These are phyloP conservation scores for Boletus patriciae DNA, from an alignment of 768 basidiomycete species.

Conservation along the genomic window DNA sequence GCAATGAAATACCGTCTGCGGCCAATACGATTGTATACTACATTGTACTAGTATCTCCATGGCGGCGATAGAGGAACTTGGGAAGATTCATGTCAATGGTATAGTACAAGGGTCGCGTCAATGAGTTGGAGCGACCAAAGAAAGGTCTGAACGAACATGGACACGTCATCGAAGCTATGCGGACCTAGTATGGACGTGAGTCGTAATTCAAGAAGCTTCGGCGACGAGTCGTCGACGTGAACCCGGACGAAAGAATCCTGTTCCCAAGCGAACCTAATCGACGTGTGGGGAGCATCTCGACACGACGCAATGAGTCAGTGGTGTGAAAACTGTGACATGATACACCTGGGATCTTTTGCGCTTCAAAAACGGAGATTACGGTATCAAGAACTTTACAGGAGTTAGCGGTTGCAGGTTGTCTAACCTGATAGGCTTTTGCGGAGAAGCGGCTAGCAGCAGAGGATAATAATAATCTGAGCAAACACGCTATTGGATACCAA, in stretches of 20 bases:
- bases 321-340: constrained; percentile 11
- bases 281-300: constrained; percentile 11
- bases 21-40: constrained; percentile 1
- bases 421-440: constrained; percentile 38
- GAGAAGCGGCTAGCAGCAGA: constrained; percentile 21
- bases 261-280: constrained; percentile 9
- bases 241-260: not conserved
- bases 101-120: constrained; percentile 19
- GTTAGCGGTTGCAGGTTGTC: constrained; percentile 28
- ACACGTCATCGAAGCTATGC: constrained; percentile 16
- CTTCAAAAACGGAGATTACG: constrained; percentile 36
- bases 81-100: constrained; percentile 10
- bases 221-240: constrained; percentile 10
- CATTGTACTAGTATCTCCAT: constrained; percentile 20
- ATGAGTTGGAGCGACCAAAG: constrained; percentile 17
- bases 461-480: constrained; percentile 20
- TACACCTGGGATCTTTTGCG: constrained; percentile 18
- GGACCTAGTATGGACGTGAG: not conserved
- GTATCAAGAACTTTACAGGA: constrained; percentile 27
- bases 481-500: not conserved
- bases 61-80: constrained; percentile 28
- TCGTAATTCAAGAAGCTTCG: not conserved
- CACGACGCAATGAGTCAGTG: constrained; percentile 3
- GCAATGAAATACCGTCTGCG: constrained; percentile 14
- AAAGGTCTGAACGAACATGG: constrained; percentile 13